Base-by-base conservation (phyloP, 1,284 basidiomycete genomes). In the Tetrapyrgos nigripes region DNA sequence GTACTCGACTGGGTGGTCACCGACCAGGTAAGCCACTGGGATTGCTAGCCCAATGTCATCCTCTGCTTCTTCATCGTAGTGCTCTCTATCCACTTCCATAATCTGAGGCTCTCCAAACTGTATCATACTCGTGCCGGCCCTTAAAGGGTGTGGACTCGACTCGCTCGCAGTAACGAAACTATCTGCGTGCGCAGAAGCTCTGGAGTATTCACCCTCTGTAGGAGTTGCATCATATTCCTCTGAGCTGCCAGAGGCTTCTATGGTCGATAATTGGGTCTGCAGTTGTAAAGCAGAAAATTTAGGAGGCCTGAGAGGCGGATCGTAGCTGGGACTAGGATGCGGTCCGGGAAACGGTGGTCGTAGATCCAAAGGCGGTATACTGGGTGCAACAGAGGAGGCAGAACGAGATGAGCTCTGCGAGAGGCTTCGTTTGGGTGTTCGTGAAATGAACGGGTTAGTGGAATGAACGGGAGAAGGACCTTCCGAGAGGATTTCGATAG, bases 101-200 rank as follows among this genome's bases (percentile, higher is more conserved):
- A 29, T 21, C 19, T 27, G 37, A 40, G 37, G 17, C 5, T n/a
- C 17, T 17, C 24, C 27, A 3, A 31, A 50, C 11, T 33, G 13
- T 13, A 13, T 58, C 46, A 24, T 69, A 64, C 4, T n/a, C n/a
- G n/a, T n/a, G n/a, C n/a, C n/a, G n/a, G n/a, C n/a, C n/a, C n/a
- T n/a, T n/a, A n/a, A n/a, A n/a, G n/a, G n/a, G n/a, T 8, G 44
- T n/a, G 21, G 57, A 44, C 28, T 58, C 9, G 62, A 71, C 31
- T 77, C 76, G 17, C 75, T 76, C 4, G 87, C 86, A 8, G 87
- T 88, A 43, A 85, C 78, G 65, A 86, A 89, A 65, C 86, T 88
- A 28, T 81, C 83, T 2, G 84, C 82, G 60, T 82, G 80, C 33
- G 81, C 71, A 1, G 82, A 83, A 50, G 71, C 74, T n/a, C 65